Evolutionary conservation across 2,329 filamentous ascomycete genomes (phyloP), one percentile per base, ranked within the genome.

Genomic region (Clarireedia homoeocarpa): DNA sequence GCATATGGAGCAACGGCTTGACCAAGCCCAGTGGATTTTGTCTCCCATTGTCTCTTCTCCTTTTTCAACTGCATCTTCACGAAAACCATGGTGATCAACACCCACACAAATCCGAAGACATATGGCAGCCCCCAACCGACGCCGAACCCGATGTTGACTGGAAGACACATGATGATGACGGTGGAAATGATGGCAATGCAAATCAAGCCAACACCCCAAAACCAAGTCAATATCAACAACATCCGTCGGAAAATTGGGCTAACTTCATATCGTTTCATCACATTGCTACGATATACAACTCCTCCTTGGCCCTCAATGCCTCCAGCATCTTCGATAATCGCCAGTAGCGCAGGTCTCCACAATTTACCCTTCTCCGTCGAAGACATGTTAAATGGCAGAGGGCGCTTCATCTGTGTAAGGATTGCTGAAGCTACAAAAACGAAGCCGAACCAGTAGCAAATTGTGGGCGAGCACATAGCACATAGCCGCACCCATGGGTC

Each of bases 121-220:
- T 57, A 66, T 9, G 64, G 65, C 20, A 66, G 55, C 6, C 64
- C 63, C 64, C 63, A 67, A n/a, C 65, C 63, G 38, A 67, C 47
- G 12, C 61, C 64, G 46, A 67, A 66, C 15, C 58, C 64, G 47
- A 61, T 58, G 44, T 66, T 56, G 20, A 58, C 56, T 2, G 52
- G 53, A 47, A 66, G 48, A 5, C 54, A 54, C 62, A 66, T 65
- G 23, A 67, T 61, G 38, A 66, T 42, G 7, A 61, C 56, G 9
- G 63, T 66, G 7, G 61, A 51, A 15, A 64, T 55, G 39, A 61
- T 63, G n/a, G 63, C 61, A 39, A 63, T 59, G 15, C 51, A 53
- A n/a, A 65, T 47, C 30, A 66, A 49, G 14, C 61, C 62, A 20
- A 63, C 23, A 2, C 63, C 60, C 74, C 74, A 69, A 50, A 56